Evolutionary conservation across 306 rosid species (phyloP).

Genomic region (Morella rubra): DNA sequence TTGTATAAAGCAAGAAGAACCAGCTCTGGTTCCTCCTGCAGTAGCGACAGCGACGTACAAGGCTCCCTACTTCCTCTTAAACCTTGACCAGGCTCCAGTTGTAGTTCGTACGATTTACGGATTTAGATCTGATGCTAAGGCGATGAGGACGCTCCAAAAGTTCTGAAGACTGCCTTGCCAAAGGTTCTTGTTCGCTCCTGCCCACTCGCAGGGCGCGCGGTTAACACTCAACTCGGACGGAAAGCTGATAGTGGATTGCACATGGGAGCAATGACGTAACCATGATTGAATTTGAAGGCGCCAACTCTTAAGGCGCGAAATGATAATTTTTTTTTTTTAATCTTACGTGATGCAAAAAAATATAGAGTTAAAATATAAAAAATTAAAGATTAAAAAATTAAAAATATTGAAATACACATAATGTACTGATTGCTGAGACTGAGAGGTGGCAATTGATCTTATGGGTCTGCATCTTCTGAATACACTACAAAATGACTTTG

Average conservation of each 20-base stretch:
- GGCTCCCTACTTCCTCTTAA: slow-evolving; percentile 61
- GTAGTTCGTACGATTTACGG: slow-evolving; percentile 60
- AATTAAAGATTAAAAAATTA: no score
- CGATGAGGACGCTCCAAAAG: slow-evolving; percentile 51
- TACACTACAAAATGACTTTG: no score
- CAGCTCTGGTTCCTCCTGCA: slow-evolving; percentile 54
- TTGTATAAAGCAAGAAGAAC: slow-evolving; percentile 46
- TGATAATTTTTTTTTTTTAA: no score
- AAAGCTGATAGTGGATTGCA: slow-evolving; percentile 74
- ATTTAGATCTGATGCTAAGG: slow-evolving; percentile 53
- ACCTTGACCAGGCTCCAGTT: slow-evolving; percentile 78
- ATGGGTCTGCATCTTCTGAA: no score
- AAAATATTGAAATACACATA: no score
- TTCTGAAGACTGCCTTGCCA: slow-evolving; percentile 56
- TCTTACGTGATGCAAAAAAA: no score
- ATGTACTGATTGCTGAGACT: no score
- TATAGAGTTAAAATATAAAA: no score
- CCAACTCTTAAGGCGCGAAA: no score
- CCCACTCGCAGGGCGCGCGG: slow-evolving; percentile 69
- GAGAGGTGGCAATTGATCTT: no score
- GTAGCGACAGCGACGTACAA: slow-evolving; percentile 59
- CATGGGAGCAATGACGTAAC: no score
- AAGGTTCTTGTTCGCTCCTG: slow-evolving; percentile 70
- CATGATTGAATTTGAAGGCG: no score
- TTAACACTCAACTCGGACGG: slow-evolving; percentile 58